Base-by-base conservation (phyloP, 495 filamentous ascomycete species). In the Penicillium desertorum region DNA sequence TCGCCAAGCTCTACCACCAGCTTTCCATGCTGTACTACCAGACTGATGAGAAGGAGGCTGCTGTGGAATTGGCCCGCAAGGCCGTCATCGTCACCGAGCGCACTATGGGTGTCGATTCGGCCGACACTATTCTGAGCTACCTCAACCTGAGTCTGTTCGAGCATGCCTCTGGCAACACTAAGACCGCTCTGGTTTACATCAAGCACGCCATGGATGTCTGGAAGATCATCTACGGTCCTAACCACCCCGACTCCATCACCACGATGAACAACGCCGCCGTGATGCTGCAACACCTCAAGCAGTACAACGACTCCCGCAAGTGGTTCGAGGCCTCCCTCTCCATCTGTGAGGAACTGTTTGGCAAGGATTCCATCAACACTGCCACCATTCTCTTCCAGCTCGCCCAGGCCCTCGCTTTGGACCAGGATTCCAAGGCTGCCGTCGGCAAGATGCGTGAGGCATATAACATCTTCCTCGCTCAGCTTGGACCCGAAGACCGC, bases 261-360 rank as follows among this genome's bases (percentile, higher is more conserved):
- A 97, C 95, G 30, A 87, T 98, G 74, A 99, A 98, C 82, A 99
- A 99, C 69, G 92, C 90, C 14, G 95, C 95, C 12, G 94, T 98
- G 27, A 99, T 99, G 95, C 84, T 98, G 46, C 95, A 98, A 76
- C 85, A 89, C 54, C 79, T 96, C 64, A 92, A 96, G 78, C 84
- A 88, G 45, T 99, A 92, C 79, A 83, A 88, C 58, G 91, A 96
- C 71, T 97, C 92, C 14, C 88, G 92, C 53, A 79, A 89, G 59
- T 99, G 95, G 95, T 98, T 99, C 71, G 93, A 98, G 76, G 88
- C 89, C 50, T 92, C 91, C 12, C 85, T 98, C 34, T 76, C 81
- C 20, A 84, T 96, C 34, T 96, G 91, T 71, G 90, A 97, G 74
- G 80, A 86, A 45, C 82, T 96, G 19, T 95, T 91, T 56, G 92